Conservation (phyloP, 108 stramenopile species). For the Cyclostephanos invisitatus region DNA sequence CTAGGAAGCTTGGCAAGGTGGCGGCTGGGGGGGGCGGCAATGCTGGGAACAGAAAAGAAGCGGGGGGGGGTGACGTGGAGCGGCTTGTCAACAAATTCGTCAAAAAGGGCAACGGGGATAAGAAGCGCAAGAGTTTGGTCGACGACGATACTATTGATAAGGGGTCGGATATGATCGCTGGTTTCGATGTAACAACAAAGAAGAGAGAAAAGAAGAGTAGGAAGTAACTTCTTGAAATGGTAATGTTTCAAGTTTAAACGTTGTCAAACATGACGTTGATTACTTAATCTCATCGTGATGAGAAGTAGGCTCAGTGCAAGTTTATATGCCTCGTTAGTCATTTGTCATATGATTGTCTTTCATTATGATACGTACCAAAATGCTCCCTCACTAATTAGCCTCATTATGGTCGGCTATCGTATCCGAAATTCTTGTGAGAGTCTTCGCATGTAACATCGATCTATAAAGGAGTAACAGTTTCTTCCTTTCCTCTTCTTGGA, state of each 20-base stretch:
- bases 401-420: too few species aligned
- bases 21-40: conserved; percentile 2
- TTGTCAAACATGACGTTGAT: too few species aligned
- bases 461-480: too few species aligned
- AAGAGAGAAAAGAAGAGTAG: not conserved
- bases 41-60: not conserved
- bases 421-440: too few species aligned
- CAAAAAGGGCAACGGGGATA: conserved; percentile 13
- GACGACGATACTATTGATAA: not conserved
- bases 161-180: not conserved
- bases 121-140: conserved; percentile 9
- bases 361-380: too few species aligned
- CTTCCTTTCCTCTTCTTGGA: too few species aligned
- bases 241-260: not conserved
- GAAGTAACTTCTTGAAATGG: not conserved
- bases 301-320: too few species aligned
- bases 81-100: conserved; percentile 30
- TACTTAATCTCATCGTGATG: too few species aligned
- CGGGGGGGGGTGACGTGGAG: conserved; percentile 17
- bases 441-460: too few species aligned
- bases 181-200: not conserved
- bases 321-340: too few species aligned
- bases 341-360: too few species aligned
- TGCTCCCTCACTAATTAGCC: too few species aligned
- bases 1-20: not conserved